Percentiles rank a stretch among this genome's conserved stretches.
phyloP scores from a whole-genome alignment of 352 stramenopile genomes.

The Phytophthora ohioensis region DNA sequence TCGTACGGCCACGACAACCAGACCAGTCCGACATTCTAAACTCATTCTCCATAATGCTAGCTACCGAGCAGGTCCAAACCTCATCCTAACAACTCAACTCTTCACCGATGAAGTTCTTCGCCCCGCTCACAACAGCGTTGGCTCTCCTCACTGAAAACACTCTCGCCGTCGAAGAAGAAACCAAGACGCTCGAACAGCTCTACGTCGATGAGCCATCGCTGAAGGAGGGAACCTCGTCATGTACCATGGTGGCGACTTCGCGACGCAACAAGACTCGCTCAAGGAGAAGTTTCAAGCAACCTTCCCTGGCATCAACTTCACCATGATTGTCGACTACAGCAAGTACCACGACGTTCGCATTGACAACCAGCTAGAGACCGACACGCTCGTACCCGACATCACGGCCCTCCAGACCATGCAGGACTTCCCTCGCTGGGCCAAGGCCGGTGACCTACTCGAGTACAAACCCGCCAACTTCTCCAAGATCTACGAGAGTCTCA shows the following conservation, averaged over 20 bases:
- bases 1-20: too few relatives aligned
- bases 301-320: slow-evolving; percentile 60
- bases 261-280: slow-evolving; percentile 36
- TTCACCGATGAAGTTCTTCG: slow-evolving; percentile 22
- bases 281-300: not conserved
- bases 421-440: slow-evolving; percentile 52
- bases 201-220: slow-evolving; percentile 48
- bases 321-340: slow-evolving; percentile 61
- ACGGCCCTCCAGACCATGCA: slow-evolving; percentile 58
- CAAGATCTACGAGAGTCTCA: slow-evolving; percentile 52
- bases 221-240: slow-evolving; percentile 61
- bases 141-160: slow-evolving; percentile 6
- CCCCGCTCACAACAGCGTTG: not conserved
- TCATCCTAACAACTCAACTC: too few relatives aligned
- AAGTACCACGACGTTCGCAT: slow-evolving; percentile 67
- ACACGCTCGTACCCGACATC: slow-evolving; percentile 51
- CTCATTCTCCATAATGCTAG: too few relatives aligned
- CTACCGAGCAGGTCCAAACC: too few relatives aligned
- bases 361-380: slow-evolving; percentile 65
- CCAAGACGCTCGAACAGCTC: slow-evolving; percentile 52
- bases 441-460: slow-evolving; percentile 45
- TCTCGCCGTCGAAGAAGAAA: slow-evolving; percentile 44
- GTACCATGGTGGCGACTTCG: slow-evolving; percentile 47
- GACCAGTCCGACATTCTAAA: too few relatives aligned
- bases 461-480: slow-evolving; percentile 63